These are phyloP conservation scores for Zangia roseola DNA, from an alignment of 768 basidiomycete genomes.

Conservation along the genomic window DNA sequence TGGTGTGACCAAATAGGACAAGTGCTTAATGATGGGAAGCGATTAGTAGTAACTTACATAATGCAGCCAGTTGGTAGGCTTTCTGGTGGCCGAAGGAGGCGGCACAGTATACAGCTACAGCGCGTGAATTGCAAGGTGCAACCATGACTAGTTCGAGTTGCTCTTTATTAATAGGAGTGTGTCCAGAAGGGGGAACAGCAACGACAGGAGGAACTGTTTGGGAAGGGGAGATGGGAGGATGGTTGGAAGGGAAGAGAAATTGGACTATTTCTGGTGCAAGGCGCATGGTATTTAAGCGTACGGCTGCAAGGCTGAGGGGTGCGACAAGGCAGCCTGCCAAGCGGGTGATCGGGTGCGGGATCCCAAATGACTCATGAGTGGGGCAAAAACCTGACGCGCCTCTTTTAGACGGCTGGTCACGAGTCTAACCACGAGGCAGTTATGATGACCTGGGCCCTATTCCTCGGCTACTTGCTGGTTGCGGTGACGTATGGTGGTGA, in stretches of 20 bases:
- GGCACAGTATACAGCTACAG: constrained; percentile 84
- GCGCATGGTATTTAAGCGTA: constrained; percentile 27
- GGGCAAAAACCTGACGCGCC: constrained; percentile 1
- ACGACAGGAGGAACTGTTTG: neutral
- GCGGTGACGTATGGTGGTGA: no score
- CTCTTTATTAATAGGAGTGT: constrained; percentile 3
- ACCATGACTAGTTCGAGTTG: constrained; percentile 26
- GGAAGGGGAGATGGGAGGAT: neutral
- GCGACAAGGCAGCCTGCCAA: neutral
- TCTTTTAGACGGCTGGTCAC: no score
- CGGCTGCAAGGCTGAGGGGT: constrained; percentile 15
- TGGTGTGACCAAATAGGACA: no score
- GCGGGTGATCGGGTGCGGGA: constrained; percentile 8
- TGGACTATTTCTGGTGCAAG: constrained; percentile 8
- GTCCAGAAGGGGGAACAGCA: neutral
- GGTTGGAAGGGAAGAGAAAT: constrained; percentile 4
- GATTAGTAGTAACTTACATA: constrained; percentile 48
- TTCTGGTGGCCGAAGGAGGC: constrained; percentile 64
- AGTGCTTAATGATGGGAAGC: no score
- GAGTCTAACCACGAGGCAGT: constrained; percentile 30
- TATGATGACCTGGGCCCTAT: neutral
- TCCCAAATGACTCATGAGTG: no score
- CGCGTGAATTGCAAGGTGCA: constrained; percentile 31
- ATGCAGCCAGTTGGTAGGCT: constrained; percentile 65
- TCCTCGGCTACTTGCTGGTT: neutral